Evolutionary conservation across 2,329 filamentous ascomycete species (phyloP), one percentile per base, ranked within the genome.

Genomic region (Phaeosphaeriaceae sp.): DNA sequence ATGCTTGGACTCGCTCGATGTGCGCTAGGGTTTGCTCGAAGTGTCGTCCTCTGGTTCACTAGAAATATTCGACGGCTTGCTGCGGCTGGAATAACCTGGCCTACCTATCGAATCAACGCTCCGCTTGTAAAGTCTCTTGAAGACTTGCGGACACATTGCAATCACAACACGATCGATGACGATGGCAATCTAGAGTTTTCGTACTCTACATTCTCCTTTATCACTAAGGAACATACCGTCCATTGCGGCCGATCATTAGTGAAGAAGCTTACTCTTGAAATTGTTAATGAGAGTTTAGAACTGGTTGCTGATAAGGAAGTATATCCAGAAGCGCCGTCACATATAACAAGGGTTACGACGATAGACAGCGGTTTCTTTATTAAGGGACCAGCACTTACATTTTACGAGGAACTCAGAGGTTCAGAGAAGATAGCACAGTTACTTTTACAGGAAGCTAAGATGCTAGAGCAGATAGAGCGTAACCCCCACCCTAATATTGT

Each of bases 401-500:
- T 45, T 26, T 50, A 48, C 30, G 34, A 40, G 9, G 33, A 49
- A 40, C 46, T 45, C 7, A 29, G 28, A 34, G 43, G 34, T 23
- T 41, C 32, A 33, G 35, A 23, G 28, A 12, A 45, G 46, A 39
- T 53, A 17, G 40, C 46, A 49, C 12, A 51, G 33, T n/a, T 28
- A 28, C 36, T 51, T 23, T 35, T 54, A 43, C 36, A 48, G 38
- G 50, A 51, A 51, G 50, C 48, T 33, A 36, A 51, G 34, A 45
- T 39, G 29, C 35, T 54, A 29, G 47, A 47, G 38, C 18, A 11
- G 16, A 17, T 54, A 33, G 7, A 42, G 28, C 36, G 23, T 28
- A 50, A 50, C 26, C 46, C 46, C 12, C 41, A 53, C 37, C 50
- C 50, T 29, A 53, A 50, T 37, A 39, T 53, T 18, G 23, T 53